Conservation (phyloP, 805 yeast genomes). For the Jamesozyma jinghongensis region DNA sequence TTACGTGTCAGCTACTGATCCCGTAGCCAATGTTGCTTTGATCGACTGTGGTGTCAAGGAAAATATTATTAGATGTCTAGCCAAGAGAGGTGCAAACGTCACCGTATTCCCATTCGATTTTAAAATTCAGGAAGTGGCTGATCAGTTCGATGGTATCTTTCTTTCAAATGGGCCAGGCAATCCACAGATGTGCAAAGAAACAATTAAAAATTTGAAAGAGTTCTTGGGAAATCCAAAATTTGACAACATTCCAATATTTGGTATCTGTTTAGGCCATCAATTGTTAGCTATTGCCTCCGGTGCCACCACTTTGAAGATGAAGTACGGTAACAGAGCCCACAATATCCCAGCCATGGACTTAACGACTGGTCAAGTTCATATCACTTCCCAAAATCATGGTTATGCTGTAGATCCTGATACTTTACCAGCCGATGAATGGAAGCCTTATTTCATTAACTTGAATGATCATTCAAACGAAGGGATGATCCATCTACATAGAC, state of each 20-base stretch:
- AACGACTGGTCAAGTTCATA: slow-evolving; percentile 87
- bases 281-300: slow-evolving; percentile 91
- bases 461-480: slow-evolving; percentile 98
- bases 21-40: slow-evolving; percentile 64
- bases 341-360: slow-evolving; percentile 93
- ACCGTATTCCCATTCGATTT: slow-evolving; percentile 96
- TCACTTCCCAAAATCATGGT: slow-evolving; percentile 98
- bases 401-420: slow-evolving; percentile 87
- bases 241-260: slow-evolving; percentile 79
- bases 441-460: slow-evolving; percentile 83
- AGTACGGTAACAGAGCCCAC: slow-evolving; percentile 98
- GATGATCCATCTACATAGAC: slow-evolving; percentile 79
- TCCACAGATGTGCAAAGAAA: slow-evolving; percentile 80
- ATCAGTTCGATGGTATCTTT: slow-evolving; percentile 89
- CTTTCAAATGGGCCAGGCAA: slow-evolving; percentile 97
- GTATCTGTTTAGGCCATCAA: slow-evolving; percentile 98
- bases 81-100: slow-evolving; percentile 88
- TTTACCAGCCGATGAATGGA: slow-evolving; percentile 57
- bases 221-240: slow-evolving; percentile 50
- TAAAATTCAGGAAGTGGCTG: slow-evolving; percentile 84
- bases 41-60: slow-evolving; percentile 98
- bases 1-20: slow-evolving; percentile 58
- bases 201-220: slow-evolving; percentile 63
- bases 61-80: slow-evolving; percentile 89
- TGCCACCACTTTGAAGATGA: slow-evolving; percentile 84